phyloP scores from a whole-genome alignment of 2,329 filamentous ascomycete genomes.

The Alternaria sp. region DNA sequence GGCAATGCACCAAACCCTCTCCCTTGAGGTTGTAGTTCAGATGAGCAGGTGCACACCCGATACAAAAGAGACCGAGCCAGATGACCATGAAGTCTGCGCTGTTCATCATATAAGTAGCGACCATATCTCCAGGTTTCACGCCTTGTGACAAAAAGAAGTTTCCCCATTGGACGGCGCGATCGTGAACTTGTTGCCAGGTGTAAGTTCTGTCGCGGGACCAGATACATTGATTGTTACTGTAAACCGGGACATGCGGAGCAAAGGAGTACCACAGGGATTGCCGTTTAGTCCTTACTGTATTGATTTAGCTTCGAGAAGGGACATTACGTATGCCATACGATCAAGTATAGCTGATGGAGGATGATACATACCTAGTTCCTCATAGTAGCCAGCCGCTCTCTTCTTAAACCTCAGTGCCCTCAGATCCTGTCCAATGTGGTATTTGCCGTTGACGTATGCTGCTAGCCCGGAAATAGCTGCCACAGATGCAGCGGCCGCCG shows the following conservation, averaged over 20 bases:
- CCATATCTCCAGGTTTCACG: slow-evolving; percentile 68
- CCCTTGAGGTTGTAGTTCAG: slow-evolving; percentile 74
- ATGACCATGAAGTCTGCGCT: slow-evolving; percentile 71
- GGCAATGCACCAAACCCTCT: slow-evolving; percentile 70
- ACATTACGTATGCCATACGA: too few relatives aligned
- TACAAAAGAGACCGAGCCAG: slow-evolving; percentile 70
- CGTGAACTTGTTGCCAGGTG: slow-evolving; percentile 44
- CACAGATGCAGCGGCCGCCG: slow-evolving; percentile 38
- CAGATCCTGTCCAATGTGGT: slow-evolving; percentile 70
- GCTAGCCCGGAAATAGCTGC: slow-evolving; percentile 53
- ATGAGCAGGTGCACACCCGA: slow-evolving; percentile 73
- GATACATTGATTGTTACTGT: slow-evolving; percentile 62
- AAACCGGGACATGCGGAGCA: slow-evolving; percentile 36
- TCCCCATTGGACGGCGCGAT: slow-evolving; percentile 42
- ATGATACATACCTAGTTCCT: slow-evolving; percentile 34
- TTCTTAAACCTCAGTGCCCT: slow-evolving; percentile 52
- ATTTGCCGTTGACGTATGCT: slow-evolving; percentile 74
- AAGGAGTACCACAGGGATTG: slow-evolving; percentile 45
- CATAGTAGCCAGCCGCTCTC: slow-evolving; percentile 48
- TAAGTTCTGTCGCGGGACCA: slow-evolving; percentile 69
- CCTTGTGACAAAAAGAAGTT: slow-evolving; percentile 56
- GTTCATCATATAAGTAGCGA: slow-evolving; percentile 73
- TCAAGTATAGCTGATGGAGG: not conserved
- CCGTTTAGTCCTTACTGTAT: slow-evolving; percentile 52
- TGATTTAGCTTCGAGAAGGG: not conserved